A percentile compares a stretch with the other conserved stretches of the same genome.
Conservation (phyloP, 2,329 filamentous ascomycete genomes). For the Mycogone perniciosa region DNA sequence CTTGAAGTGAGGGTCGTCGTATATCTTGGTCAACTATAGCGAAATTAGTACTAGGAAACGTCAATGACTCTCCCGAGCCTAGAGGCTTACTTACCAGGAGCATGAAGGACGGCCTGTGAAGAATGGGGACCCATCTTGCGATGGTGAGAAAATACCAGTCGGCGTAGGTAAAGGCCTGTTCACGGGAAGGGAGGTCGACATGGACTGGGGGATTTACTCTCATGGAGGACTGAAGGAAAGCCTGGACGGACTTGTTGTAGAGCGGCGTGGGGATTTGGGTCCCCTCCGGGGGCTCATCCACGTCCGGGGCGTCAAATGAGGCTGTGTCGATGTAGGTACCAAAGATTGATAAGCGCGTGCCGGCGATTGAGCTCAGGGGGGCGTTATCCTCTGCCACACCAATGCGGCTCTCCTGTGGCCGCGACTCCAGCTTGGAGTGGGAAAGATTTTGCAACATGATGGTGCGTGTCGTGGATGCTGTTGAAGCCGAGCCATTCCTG, state of each 20-base stretch:
- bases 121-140: constrained; percentile 64
- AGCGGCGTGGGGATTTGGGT: constrained; percentile 37
- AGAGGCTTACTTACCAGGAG: constrained; percentile 46
- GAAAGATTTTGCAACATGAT: constrained; percentile 18
- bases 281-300: constrained; percentile 47
- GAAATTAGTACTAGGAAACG: background rate
- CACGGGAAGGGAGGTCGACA: constrained; percentile 55
- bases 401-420: constrained; percentile 56
- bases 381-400: constrained; percentile 58
- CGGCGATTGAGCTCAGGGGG: constrained; percentile 66
- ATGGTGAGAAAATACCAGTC: constrained; percentile 71
- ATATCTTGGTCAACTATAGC: constrained; percentile 54
- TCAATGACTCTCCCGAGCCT: too few relatives aligned
- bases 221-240: constrained; percentile 60
- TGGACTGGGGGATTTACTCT: constrained; percentile 52
- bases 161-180: constrained; percentile 61
- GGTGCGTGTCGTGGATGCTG: background rate
- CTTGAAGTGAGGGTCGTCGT: constrained; percentile 60
- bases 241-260: constrained; percentile 67
- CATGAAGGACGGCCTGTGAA: constrained; percentile 73
- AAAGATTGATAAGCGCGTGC: constrained; percentile 69
- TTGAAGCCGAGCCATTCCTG: constrained; percentile 23
- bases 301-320: constrained; percentile 60
- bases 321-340: constrained; percentile 75
- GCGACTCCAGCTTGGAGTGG: constrained; percentile 32